phyloP scores from a whole-genome alignment of 2,329 filamentous ascomycete genomes.

The Penicillium hesseltinei region DNA sequence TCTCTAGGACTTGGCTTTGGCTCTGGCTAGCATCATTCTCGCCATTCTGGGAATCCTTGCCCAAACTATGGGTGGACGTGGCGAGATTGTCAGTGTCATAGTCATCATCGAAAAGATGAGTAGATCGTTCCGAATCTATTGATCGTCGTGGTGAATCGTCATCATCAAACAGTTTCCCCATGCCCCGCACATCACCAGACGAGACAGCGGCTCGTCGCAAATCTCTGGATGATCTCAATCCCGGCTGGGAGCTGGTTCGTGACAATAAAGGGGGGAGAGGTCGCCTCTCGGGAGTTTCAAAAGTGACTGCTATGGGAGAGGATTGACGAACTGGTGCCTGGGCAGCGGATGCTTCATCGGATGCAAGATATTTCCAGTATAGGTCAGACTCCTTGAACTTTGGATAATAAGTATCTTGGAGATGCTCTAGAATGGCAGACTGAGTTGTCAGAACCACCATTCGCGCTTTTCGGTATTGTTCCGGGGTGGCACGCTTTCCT shows the following conservation, averaged over 20 bases:
- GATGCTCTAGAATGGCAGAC: constrained; percentile 76
- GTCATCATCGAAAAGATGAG: constrained; percentile 78
- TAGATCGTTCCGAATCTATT: constrained; percentile 62
- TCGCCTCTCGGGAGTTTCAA: constrained; percentile 37
- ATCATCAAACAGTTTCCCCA: constrained; percentile 47
- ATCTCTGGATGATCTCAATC: constrained; percentile 47
- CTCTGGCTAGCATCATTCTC: constrained; percentile 60
- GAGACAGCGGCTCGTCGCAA: constrained; percentile 61
- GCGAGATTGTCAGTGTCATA: constrained; percentile 67
- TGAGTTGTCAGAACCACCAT: constrained; percentile 79
- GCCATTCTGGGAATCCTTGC: constrained; percentile 63
- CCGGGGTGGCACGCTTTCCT: constrained; percentile 70
- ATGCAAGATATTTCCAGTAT: constrained; percentile 92
- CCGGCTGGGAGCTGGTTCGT: constrained; percentile 50
- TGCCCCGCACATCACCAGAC: constrained; percentile 57
- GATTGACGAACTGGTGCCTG: constrained; percentile 20
- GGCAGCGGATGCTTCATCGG: constrained; percentile 62
- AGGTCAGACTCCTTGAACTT: constrained; percentile 90
- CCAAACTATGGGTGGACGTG: constrained; percentile 76
- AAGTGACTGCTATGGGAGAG: constrained; percentile 17
- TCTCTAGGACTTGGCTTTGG: constrained; percentile 80
- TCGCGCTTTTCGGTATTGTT: constrained; percentile 80
- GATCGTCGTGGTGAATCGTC: constrained; percentile 60
- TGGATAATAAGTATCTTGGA: constrained; percentile 77
- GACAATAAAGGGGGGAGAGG: constrained; percentile 45